phyloP scores from a whole-genome alignment of 257 asterid genomes.

The Nyctanthes arbortristis region DNA sequence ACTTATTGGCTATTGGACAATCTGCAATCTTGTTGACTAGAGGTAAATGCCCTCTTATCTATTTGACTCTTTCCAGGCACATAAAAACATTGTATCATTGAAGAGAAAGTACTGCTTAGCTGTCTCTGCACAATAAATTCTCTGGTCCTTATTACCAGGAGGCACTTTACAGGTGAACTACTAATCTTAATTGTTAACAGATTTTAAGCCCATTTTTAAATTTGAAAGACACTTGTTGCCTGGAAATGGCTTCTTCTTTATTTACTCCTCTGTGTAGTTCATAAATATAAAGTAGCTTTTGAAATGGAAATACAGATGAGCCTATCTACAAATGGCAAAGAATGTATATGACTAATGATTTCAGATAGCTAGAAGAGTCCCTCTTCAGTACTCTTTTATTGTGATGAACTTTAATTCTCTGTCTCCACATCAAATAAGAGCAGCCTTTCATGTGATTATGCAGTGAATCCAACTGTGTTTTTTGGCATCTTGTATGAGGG shows the following conservation, averaged over 20 bases:
- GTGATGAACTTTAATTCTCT: constrained; percentile 57
- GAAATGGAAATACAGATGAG: constrained; percentile 52
- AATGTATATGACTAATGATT: constrained; percentile 59
- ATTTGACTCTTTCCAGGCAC: constrained; percentile 46
- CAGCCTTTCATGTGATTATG: constrained; percentile 89
- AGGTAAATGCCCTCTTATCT: constrained; percentile 33
- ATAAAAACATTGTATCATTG: constrained; percentile 35
- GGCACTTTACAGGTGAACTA: constrained; percentile 56
- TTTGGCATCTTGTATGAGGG: constrained; percentile 65
- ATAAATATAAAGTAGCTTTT: constrained; percentile 70
- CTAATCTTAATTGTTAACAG: constrained; percentile 32
- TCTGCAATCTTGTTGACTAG: constrained; percentile 31
- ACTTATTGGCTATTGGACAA: constrained; percentile 28
- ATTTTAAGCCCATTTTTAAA: constrained; percentile 33
- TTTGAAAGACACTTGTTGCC: constrained; percentile 32
- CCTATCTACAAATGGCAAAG: constrained; percentile 71
- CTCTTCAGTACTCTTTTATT: constrained; percentile 45
- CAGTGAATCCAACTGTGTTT: constrained; percentile 89
- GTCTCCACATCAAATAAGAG: constrained; percentile 61
- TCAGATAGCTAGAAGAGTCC: constrained; percentile 43
- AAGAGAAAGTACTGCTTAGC: constrained; percentile 49
- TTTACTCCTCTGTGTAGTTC: constrained; percentile 55
- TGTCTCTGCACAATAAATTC: constrained; percentile 57
- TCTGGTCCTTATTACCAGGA: constrained; percentile 57
- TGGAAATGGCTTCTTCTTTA: constrained; percentile 28